These are phyloP conservation scores for Malbranchea cinnamomea DNA, from an alignment of 2,329 filamentous ascomycete species.

Conservation along the genomic window DNA sequence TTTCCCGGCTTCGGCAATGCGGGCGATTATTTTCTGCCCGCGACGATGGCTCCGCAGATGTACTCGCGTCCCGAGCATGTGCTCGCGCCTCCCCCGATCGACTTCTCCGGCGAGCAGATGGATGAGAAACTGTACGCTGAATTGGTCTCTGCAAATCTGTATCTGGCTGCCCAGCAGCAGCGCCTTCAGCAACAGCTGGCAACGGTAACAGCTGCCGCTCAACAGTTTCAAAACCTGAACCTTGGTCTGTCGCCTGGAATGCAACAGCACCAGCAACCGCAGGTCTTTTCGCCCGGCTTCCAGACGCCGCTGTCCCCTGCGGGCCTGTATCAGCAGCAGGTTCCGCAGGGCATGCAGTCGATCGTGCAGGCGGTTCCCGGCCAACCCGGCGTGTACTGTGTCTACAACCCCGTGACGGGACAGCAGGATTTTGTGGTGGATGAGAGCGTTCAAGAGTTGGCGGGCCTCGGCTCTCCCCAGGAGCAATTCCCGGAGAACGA, in stretches of 20 bases:
- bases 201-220: constrained; percentile 65
- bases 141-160: constrained; percentile 78
- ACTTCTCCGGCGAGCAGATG: constrained; percentile 56
- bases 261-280: constrained; percentile 12
- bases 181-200: constrained; percentile 86
- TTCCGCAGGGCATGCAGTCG: constrained; percentile 51
- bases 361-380: constrained; percentile 47
- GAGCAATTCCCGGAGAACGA: no score
- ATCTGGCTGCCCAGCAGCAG: constrained; percentile 87
- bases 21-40: constrained; percentile 12
- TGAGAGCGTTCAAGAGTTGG: constrained; percentile 40
- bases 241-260: constrained; percentile 31
- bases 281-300: constrained; percentile 30
- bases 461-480: constrained; percentile 16
- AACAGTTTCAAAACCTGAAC: constrained; percentile 67
- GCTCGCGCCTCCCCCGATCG: constrained; percentile 46
- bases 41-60: constrained; percentile 38
- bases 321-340: constrained; percentile 49
- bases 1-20: constrained; percentile 6
- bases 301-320: constrained; percentile 36
- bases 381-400: constrained; percentile 63
- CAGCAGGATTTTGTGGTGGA: constrained; percentile 72
- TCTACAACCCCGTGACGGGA: constrained; percentile 74
- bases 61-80: constrained; percentile 46
- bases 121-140: constrained; percentile 80